phyloP scores from a whole-genome alignment of 768 basidiomycete genomes.

The Sarcodon aspratus region DNA sequence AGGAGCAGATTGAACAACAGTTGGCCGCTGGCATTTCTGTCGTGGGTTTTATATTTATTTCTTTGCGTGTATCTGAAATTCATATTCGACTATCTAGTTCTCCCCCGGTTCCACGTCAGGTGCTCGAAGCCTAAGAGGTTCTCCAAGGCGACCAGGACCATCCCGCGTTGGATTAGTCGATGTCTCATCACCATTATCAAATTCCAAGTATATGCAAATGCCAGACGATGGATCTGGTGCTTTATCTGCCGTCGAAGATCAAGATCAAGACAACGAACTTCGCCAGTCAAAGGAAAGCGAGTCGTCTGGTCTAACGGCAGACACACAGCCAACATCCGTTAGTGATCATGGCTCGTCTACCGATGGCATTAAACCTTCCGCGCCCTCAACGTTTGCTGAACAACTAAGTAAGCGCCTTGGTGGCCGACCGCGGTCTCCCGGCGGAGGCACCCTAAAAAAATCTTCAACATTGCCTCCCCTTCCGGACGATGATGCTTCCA shows the following conservation, averaged over 20 bases:
- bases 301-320: slow-evolving; percentile 41
- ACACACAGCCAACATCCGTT: slow-evolving; percentile 45
- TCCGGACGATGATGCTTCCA: slow-evolving; percentile 17
- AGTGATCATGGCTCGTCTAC: slow-evolving; percentile 31
- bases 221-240: not conserved
- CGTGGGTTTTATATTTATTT: slow-evolving; percentile 28
- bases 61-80: not conserved
- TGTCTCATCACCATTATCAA: slow-evolving; percentile 26
- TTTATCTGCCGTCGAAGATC: slow-evolving; percentile 32
- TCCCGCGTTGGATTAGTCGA: slow-evolving; percentile 17
- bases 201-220: slow-evolving; percentile 19
- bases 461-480: slow-evolving; percentile 10
- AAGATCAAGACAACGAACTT: slow-evolving; percentile 44
- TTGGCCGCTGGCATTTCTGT: slow-evolving; percentile 63
- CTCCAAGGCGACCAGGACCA: slow-evolving; percentile 43
- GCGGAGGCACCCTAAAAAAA: slow-evolving; percentile 24
- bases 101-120: slow-evolving; percentile 29
- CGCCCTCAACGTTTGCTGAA: slow-evolving; percentile 45
- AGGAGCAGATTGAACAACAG: slow-evolving; percentile 82
- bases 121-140: slow-evolving; percentile 58
- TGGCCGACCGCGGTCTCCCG: slow-evolving; percentile 26
- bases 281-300: slow-evolving; percentile 25
- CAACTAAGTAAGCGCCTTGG: slow-evolving; percentile 50
- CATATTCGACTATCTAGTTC: no score
- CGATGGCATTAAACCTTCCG: slow-evolving; percentile 23